Conservation (phyloP, 768 basidiomycete genomes). For the Panus rudis region DNA sequence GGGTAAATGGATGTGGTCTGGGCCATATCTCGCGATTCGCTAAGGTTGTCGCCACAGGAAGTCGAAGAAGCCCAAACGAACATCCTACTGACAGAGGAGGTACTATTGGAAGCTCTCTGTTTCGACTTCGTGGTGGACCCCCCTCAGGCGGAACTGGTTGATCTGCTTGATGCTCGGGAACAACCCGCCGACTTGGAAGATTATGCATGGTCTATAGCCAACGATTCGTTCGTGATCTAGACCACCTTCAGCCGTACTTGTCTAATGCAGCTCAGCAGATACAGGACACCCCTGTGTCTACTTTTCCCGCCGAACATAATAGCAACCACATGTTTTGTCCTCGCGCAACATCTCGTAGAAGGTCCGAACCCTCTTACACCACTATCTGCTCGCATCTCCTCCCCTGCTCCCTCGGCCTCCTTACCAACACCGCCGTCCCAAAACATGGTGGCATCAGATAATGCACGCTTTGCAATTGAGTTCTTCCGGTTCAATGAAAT, state of each 20-base stretch:
- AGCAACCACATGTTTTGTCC: slow-evolving; percentile 70
- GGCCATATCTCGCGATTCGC: neutral
- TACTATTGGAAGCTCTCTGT: slow-evolving; percentile 73
- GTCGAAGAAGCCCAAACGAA: slow-evolving; percentile 62
- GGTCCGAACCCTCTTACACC: slow-evolving; percentile 63
- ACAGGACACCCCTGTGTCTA: slow-evolving; percentile 73
- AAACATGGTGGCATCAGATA: slow-evolving; percentile 65
- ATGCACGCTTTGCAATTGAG: slow-evolving; percentile 59
- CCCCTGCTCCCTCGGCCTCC: slow-evolving; percentile 64
- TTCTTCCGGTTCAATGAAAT: slow-evolving; percentile 55
- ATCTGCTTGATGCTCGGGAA: slow-evolving; percentile 56
- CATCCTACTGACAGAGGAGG: slow-evolving; percentile 72
- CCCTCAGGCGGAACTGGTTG: slow-evolving; percentile 69
- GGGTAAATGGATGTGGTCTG: slow-evolving; percentile 36
- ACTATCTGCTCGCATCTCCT: slow-evolving; percentile 67
- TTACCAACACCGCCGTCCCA: slow-evolving; percentile 78
- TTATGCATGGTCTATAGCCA: slow-evolving; percentile 79
- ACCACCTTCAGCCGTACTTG: neutral
- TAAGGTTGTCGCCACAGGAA: slow-evolving; percentile 41
- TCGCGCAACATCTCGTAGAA: slow-evolving; percentile 67
- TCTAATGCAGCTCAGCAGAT: slow-evolving; percentile 37
- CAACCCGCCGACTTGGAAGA: slow-evolving; percentile 50
- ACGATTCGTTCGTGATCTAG: slow-evolving; percentile 64
- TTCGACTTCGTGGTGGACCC: slow-evolving; percentile 79
- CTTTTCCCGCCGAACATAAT: slow-evolving; percentile 63